Percentiles rank a stretch among this genome's conserved stretches.
Conservation (phyloP, 805 yeast genomes). For the Starmerella apis region DNA sequence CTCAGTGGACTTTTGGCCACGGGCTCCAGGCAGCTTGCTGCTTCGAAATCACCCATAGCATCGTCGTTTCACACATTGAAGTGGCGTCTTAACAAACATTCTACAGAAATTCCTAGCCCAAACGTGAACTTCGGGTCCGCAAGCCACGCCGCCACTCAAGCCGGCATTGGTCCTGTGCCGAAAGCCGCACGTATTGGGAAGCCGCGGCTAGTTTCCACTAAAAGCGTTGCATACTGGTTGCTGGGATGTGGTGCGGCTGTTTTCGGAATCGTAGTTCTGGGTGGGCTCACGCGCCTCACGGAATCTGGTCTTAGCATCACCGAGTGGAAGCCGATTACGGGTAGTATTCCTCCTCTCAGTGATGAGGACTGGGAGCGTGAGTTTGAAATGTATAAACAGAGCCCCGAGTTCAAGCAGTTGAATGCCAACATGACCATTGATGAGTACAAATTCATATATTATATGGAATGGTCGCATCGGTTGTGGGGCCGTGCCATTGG, state of each 20-base stretch:
- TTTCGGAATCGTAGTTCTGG: conserved; percentile 90
- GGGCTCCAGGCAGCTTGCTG: not conserved
- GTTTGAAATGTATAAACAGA: conserved; percentile 64
- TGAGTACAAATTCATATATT: conserved; percentile 87
- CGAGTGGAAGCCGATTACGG: conserved; percentile 98
- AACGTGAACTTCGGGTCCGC: not conserved
- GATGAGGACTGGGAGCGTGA: conserved; percentile 79
- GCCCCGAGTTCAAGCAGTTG: conserved; percentile 84
- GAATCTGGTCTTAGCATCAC: conserved; percentile 94
- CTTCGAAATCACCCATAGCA: not conserved
- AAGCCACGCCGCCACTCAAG: conserved; percentile 10
- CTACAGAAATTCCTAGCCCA: not conserved
- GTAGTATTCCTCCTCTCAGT: conserved; percentile 77
- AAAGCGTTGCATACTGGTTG: conserved; percentile 74
- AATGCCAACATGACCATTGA: conserved; percentile 83
- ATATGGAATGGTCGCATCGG: conserved; percentile 97
- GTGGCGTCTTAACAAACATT: not conserved
- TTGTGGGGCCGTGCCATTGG: conserved; percentile 89
- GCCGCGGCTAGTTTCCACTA: conserved; percentile 38
- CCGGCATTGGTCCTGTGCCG: conserved; percentile 23
- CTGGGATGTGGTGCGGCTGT: conserved; percentile 78
- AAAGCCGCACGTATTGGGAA: conserved; percentile 14
- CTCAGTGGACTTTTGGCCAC: not conserved
- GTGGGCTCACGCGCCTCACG: conserved; percentile 89
- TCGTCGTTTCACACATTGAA: not conserved